Evolutionary conservation across 129 eudicot genomes (phyloP), one percentile per base, ranked within the genome.

Genomic region (Apium graveolens): DNA sequence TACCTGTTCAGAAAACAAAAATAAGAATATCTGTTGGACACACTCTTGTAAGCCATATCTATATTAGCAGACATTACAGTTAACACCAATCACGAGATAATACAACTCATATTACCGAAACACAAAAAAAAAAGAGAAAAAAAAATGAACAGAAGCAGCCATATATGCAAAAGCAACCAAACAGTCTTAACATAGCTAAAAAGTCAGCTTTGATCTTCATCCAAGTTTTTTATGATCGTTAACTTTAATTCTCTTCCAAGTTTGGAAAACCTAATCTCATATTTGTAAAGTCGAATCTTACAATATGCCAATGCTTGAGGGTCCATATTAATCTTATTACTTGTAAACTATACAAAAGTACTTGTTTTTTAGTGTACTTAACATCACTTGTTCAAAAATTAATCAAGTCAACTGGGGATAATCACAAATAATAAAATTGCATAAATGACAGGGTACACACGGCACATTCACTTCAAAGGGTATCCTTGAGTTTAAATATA

Each of bases 1-100:
- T 94, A 94, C 85, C 98, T 94, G 90, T 42, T 32, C 60, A 35
- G 7, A 62, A 71, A 12, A 73, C 42, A 60, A 21, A 53, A 9
- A 41, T 2, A 42, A 60, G 32, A 60, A 60, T 24, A 11, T 55
- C 13, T 1, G 17, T 45, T 45, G 49, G 49, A 45, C 49, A 45
- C 49, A 14, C 14, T 45, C 49, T 17, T 5, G n/a, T 49, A 8
- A 55, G 65, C n/a, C 29, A n/a, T 9, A 60, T 60, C 17, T 3
- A 10, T 26, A 9, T 68, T 29, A 16, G 42, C 42, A 68, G 73
- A 68, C 42, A 68, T 32, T 5, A 35, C 21, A 60, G 5, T 26
- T 9, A 9, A 9, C 68, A 60, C 16, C 26, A 9, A 60, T 11
- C 34, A 60, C 32, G 11, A 26, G 8, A 21, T 7, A 24, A n/a